Evolutionary conservation across 1,284 basidiomycete species (phyloP), one percentile per base, ranked within the genome.

Genomic region (Sutorius eximius): DNA sequence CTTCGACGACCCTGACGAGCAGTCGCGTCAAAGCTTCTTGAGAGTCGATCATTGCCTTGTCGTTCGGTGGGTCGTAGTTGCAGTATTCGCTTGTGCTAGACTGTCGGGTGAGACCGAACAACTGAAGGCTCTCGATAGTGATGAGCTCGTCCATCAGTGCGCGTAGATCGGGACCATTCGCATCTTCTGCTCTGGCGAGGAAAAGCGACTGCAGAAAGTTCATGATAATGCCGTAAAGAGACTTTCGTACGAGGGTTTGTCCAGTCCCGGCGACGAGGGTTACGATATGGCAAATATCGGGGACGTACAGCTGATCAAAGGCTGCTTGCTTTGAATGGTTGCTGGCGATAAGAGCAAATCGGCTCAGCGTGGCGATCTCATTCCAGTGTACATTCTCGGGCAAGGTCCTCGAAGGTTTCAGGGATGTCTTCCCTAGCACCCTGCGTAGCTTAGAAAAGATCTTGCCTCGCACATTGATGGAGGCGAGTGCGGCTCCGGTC

Each of bases 151-250:
- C 79, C 55, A 93, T 79, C 8, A 93, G 71, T 44, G 77, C 71
- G 41, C 82, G 77, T 13, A 91, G 73, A 43, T 83, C 82, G 3
- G 85, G 75, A 18, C 78, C 78, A 18, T 76, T 75, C 9, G 78
- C 67, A 45, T 90, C 87, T 32, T 87, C 84, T 12, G 78, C 72
- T 27, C 81, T 79, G 11, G 80, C 74, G 29, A 82, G 74, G 67
- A 85, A 85, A 11, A 94, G 71, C 0, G 87, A 82, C 61, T 95
- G 91, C 24, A 95, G 73, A 29, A 92, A 78, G 68, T 93, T 93
- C 67, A 93, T 80, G 53, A 92, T 74, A 43, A 92, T 81, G 3
- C 89, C 91, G 66, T 91, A 92, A 42, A 92, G 82, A 6, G 91
- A 88, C 58, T 87, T 87, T 16, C 92, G 85, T 50, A 94, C 83